These are phyloP conservation scores for Aureobasidium mangrovei DNA, from an alignment of 2,329 filamentous ascomycete genomes.

Conservation along the genomic window DNA sequence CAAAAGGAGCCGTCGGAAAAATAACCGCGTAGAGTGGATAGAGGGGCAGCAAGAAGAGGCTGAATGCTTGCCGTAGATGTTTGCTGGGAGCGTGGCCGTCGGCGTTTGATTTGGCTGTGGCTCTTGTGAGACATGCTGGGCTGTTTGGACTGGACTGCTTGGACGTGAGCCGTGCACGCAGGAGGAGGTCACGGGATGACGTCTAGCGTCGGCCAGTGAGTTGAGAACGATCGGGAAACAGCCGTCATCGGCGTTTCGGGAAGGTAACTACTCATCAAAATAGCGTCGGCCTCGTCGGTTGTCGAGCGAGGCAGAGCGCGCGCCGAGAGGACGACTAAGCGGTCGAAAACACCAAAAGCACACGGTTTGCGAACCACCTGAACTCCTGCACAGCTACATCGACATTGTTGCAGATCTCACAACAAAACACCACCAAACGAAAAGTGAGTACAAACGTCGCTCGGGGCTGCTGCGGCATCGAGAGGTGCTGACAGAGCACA, in stretches of 20 bases:
- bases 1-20: background rate
- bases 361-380: background rate
- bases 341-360: too few species aligned
- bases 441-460: conserved; percentile 13
- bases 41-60: background rate
- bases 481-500: conserved; percentile 14
- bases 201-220: conserved; percentile 9
- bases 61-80: conserved; percentile 3
- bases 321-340: background rate
- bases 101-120: conserved; percentile 6
- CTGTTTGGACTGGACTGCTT: background rate
- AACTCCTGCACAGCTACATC: conserved; percentile 1
- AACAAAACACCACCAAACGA: background rate
- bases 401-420: background rate
- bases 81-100: conserved; percentile 4
- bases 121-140: conserved; percentile 3
- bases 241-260: conserved; percentile 13
- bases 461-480: conserved; percentile 13
- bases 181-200: background rate
- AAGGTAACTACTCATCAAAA: conserved; percentile 10
- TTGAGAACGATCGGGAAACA: conserved; percentile 11
- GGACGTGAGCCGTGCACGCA: background rate
- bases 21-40: background rate
- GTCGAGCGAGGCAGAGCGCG: background rate
- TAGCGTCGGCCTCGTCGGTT: conserved; percentile 9